Base-by-base conservation (phyloP, 176 grass and related monocot genomes). In the Oryza brachyantha region DNA sequence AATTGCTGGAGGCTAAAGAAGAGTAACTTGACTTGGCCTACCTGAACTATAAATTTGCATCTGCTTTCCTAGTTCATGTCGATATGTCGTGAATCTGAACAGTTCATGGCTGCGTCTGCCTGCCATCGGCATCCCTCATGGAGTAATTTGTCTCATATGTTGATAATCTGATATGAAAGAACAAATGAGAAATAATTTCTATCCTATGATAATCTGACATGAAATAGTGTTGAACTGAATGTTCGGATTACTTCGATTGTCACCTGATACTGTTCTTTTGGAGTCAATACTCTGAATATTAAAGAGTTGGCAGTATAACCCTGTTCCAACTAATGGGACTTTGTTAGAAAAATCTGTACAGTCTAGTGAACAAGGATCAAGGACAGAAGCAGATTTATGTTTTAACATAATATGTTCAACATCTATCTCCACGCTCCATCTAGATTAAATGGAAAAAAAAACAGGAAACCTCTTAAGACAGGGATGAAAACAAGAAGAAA, bases 1-100 rank as follows among this genome's bases (percentile, higher is more conserved):
- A 93, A 70, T 81, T 97, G 83, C 90, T 93, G 54, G 43, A 55
- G 59, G 6, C 65, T 34, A 59, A 72, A 41, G 25, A 74, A 74
- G 66, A 42, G n/a, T 96, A 83, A 84, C 37, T 50, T 27, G 21
- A 52, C 29, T 22, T 74, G 39, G 39, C 19, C 31, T 9, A 2
- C 79, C 52, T 14, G 5, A 50, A 79, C 25, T n/a, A 28, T 52
- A 1, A 29, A 6, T 2, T 12, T 39, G 19, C 64, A 24, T 54
- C 40, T 43, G 13, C 19, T 39, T 82, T 40, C 43, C 29, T 60
- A n/a, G 29, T 45, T 68, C 45, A 73, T 66, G 29, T 55, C 50
- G 9, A 61, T 36, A 73, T 66, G 29, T 55, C 50, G 9, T 29
- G 34, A 50, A 64, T 29, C 38, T 64, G 13, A 76, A 29, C 68